Conservation (phyloP, 2,329 filamentous ascomycete species). For the Neofusicoccum sp. region DNA sequence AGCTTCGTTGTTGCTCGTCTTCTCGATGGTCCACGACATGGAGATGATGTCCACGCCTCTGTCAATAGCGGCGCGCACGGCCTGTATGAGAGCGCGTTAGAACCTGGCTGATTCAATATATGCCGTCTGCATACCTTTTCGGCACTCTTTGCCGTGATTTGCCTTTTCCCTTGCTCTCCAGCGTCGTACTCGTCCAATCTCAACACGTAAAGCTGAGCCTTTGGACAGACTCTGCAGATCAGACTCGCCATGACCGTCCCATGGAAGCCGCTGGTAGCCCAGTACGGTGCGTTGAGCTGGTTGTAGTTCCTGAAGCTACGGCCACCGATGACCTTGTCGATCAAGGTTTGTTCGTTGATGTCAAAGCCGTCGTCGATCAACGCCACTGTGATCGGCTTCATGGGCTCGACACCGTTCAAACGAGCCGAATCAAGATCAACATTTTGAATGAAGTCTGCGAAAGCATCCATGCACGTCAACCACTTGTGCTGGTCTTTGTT, state of each 20-base stretch:
- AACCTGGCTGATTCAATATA: too few relatives aligned
- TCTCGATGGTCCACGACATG: slow-evolving; percentile 2
- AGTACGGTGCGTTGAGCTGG: background rate
- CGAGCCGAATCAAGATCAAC: background rate
- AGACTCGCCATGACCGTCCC: background rate
- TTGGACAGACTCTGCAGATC: background rate
- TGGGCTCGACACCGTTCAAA: background rate
- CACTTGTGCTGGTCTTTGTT: background rate
- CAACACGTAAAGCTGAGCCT: background rate
- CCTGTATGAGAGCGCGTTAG: background rate
- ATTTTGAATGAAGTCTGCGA: background rate
- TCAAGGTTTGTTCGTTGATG: background rate
- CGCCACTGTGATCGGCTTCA: background rate
- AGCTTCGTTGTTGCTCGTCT: background rate
- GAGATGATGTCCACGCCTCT: background rate
- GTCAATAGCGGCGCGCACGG: background rate
- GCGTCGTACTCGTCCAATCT: background rate
- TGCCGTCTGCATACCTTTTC: background rate
- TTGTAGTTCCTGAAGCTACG: background rate
- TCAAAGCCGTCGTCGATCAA: background rate
- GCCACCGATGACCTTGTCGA: background rate
- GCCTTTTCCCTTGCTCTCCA: background rate
- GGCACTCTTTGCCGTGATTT: background rate
- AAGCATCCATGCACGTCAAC: background rate
- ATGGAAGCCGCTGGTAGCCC: background rate